Evolutionary conservation across 1,139 yeast genomes (phyloP).

Genomic region (Candida tropicalis): DNA sequence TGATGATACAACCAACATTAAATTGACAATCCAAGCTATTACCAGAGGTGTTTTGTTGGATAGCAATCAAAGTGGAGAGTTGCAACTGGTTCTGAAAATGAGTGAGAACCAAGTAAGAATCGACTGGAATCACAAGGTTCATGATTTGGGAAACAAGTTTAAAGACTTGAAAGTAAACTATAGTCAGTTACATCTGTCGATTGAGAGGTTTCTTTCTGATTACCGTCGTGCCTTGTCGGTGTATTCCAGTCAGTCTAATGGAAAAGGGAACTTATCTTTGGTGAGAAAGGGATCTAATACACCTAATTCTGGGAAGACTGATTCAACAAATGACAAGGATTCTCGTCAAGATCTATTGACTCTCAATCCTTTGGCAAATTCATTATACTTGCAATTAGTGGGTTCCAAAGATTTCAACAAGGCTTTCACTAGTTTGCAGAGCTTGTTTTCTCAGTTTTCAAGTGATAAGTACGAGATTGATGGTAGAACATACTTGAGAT

Average conservation of each 20-base stretch:
- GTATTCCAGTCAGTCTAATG: slow-evolving; percentile 13
- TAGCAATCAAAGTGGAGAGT: background rate
- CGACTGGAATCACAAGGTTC: slow-evolving; percentile 28
- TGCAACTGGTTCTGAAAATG: slow-evolving; percentile 7
- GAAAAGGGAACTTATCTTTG: slow-evolving; percentile 14
- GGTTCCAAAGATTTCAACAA: slow-evolving; percentile 48
- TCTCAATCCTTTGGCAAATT: slow-evolving; percentile 63
- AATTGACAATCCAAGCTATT: slow-evolving; percentile 57
- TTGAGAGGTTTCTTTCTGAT: slow-evolving; percentile 45
- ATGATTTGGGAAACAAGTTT: slow-evolving; percentile 25
- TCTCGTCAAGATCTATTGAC: slow-evolving; percentile 42
- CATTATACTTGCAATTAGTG: slow-evolving; percentile 56
- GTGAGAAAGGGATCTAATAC: slow-evolving; percentile 6
- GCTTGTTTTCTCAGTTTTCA: slow-evolving; percentile 30
- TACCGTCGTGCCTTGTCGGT: slow-evolving; percentile 35
- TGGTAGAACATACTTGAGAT: slow-evolving; percentile 34
- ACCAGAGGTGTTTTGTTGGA: slow-evolving; percentile 40
- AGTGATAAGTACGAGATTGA: slow-evolving; percentile 29
- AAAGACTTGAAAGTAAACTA: slow-evolving; percentile 28
- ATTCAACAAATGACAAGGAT: slow-evolving; percentile 8
- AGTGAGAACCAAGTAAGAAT: slow-evolving; percentile 35
- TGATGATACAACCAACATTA: slow-evolving; percentile 47
- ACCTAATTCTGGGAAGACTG: slow-evolving; percentile 12
- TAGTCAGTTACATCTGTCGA: slow-evolving; percentile 35
- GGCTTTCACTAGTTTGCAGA: slow-evolving; percentile 42